phyloP scores from a whole-genome alignment of 1,284 basidiomycete species.

The Leucocoprinus gongylophorus region DNA sequence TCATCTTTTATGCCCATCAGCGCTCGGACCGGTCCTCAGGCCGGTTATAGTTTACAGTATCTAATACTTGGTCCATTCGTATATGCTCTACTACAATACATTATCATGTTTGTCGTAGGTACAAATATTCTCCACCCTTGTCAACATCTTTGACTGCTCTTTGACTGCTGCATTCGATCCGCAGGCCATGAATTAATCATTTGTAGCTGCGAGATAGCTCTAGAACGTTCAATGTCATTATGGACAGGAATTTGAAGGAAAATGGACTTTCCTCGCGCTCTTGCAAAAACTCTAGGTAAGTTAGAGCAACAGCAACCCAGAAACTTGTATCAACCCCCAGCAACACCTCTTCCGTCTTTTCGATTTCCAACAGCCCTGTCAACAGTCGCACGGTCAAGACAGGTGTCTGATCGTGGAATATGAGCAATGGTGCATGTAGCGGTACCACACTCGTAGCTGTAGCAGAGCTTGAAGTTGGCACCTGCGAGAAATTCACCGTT shows the following conservation, averaged over 20 bases:
- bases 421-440: conserved; percentile 40
- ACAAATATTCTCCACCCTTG: not conserved
- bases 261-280: conserved; percentile 56
- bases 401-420: conserved; percentile 66
- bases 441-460: not conserved
- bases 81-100: not conserved
- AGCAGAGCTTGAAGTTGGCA: not conserved
- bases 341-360: conserved; percentile 45
- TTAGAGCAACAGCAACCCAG: conserved; percentile 65
- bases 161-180: not conserved
- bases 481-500: not conserved
- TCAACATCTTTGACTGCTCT: not conserved
- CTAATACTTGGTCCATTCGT: not conserved
- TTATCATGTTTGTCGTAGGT: not conserved
- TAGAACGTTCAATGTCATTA: conserved; percentile 14
- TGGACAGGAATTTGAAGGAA: not conserved
- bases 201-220: conserved; percentile 40
- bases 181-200: conserved; percentile 21
- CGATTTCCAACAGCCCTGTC: conserved; percentile 57
- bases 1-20: conserved; percentile 23
- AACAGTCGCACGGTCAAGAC: conserved; percentile 50
- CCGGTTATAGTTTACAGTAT: not conserved
- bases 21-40: not conserved
- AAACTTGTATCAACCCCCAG: conserved; percentile 69
- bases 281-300: conserved; percentile 67